Percentiles rank a stretch among this genome's conserved stretches.
Evolutionary conservation across 108 stramenopile genomes (phyloP).

Genomic region (Epipyxis sp.): DNA sequence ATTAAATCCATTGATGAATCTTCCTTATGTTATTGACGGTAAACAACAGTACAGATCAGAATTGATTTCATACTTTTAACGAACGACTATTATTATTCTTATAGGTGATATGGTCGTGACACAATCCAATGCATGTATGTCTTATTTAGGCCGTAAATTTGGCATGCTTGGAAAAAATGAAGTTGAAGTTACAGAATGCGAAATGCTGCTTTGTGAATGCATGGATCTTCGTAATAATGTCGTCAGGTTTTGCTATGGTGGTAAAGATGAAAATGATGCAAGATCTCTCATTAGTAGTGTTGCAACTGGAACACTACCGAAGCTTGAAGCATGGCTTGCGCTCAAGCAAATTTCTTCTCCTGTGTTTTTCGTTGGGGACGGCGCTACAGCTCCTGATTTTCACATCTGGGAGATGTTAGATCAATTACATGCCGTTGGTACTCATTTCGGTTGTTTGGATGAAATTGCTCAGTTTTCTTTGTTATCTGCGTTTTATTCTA

Average conservation of each 20-base stretch:
- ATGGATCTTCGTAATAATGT: conserved; percentile 25
- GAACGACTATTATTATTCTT: too few relatives aligned
- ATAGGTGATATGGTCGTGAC: conserved; percentile 15
- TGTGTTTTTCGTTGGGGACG: conserved; percentile 14
- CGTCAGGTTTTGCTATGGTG: background rate
- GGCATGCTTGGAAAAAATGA: background rate
- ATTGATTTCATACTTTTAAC: too few relatives aligned
- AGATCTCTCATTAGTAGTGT: background rate
- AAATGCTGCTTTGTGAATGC: conserved; percentile 23
- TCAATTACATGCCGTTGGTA: background rate
- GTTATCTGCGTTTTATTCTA: background rate
- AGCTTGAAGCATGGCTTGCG: background rate
- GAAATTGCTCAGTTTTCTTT: background rate
- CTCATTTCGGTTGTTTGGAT: background rate
- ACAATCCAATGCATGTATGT: conserved; percentile 25
- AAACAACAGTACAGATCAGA: too few relatives aligned
- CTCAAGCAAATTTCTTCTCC: background rate
- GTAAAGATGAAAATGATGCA: too few relatives aligned
- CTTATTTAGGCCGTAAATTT: conserved; percentile 8
- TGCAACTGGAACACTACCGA: background rate
- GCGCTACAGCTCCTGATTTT: conserved; percentile 26
- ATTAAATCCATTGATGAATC: conserved; percentile 23
- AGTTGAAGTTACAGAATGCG: background rate
- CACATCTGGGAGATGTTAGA: conserved; percentile 9
- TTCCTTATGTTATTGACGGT: conserved; percentile 8